Base-by-base conservation (phyloP, 1,284 basidiomycete genomes). In the Moesziomyces sp. region DNA sequence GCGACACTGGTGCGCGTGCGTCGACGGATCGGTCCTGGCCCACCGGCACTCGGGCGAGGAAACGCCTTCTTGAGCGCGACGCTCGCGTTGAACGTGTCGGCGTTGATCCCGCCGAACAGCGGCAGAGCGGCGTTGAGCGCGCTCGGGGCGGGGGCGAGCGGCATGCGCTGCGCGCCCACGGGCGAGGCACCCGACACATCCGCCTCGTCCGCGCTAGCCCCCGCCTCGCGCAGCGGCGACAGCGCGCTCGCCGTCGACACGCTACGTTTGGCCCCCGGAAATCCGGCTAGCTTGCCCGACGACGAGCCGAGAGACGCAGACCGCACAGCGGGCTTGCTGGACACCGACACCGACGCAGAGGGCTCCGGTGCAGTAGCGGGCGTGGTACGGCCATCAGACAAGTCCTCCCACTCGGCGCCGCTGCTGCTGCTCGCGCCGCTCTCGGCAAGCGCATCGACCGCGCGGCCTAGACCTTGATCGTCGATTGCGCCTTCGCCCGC, bases 401-500 rank as follows among this genome's bases (percentile, higher is more conserved):
- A 16, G 45, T 66, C 63, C n/a, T 76, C 66, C 65, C 62, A 73
- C 16, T 73, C 68, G 18, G 64, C 49, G 8, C 68, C 65, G 0
- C 58, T 62, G 38, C 58, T 62, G 38, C 69, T 62, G 47, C 52
- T 59, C 5, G 50, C 63, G n/a, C 34, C 58, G 30, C 58, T 46
- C 6, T 59, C 65, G 5, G 5, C 43, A 1, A 46, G 10, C 13
- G 21, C 23, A 7, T n/a, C 13, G 21, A 49, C 13, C n/a, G 26
- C 51, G 7, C 52, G 45, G 7, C 51, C 53, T 2, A 59, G 57
- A n/a, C 89, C 89, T 26, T 88, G 88, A 77, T 93, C 92, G 74
- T 92, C 91, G 48, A 95, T 85, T 49, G 89, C 87, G 10, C 93
- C 93, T 80, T 91, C 91, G 7, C 93, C 93, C 6, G 88, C 92